Evolutionary conservation across 2,329 filamentous ascomycete genomes (phyloP), one percentile per base, ranked within the genome.

Genomic region (Fusarium metavorans): DNA sequence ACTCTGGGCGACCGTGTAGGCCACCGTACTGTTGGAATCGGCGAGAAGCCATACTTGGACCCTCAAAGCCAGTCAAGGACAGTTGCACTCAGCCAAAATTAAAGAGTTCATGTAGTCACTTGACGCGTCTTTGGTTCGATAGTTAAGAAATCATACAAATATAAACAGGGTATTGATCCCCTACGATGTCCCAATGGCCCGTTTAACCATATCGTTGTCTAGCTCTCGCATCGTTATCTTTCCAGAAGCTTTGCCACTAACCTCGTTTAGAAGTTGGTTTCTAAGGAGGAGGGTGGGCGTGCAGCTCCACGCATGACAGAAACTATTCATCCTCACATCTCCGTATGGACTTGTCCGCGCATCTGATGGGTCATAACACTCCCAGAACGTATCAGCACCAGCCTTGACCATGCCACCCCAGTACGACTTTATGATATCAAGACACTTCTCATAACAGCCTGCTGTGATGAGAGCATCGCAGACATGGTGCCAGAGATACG

Each of bases 1-100:
- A 84, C 83, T 1, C 82, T 87, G 32, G 89, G 88, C 1, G 83
- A 87, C 30, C 82, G 90, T 57, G 83, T 85, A 59, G 86, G 88
- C 30, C 85, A 90, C 77, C 78, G 90, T 23, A 84, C 87, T 1
- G 89, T 91, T 9, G 87, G 85, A 9, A 84, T 90, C 7, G 90
- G 86, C 14, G 90, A 87, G 83, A 85, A 80, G 74, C 90, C 87
- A 2, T 91, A 88, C 71, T 78, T 89, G 6, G 88, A 91, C 70
- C 84, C 87, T 0, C 81, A 84, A 11, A 89, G 88, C 74, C 84
- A 80, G 20, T 86, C 86, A 0, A 81, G 88, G 37, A 82, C 68
- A 5, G 56, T 57, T 23, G 70, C 60, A 0, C 27, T 76, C 6
- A 34, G 39, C 2, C 60, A 7, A 8, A 62, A 65, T 7, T 43